Conservation (phyloP, 805 yeast species). For the Lachancea nothofagi region DNA sequence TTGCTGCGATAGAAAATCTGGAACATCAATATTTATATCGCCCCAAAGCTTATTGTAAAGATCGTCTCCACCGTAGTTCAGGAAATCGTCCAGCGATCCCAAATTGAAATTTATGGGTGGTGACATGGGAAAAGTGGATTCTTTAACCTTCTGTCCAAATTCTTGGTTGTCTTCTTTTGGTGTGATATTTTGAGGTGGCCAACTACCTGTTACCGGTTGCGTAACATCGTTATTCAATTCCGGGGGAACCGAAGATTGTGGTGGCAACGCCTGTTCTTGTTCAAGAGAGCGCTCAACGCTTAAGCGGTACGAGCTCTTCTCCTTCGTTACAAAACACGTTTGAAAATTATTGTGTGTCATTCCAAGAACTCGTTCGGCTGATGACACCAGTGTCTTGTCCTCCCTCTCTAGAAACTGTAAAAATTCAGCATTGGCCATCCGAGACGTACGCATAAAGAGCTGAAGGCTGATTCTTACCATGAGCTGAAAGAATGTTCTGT, state of each 20-base stretch:
- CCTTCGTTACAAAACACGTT: slow-evolving; percentile 21
- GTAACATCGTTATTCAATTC: not conserved
- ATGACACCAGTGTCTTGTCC: slow-evolving; percentile 45
- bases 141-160: not conserved
- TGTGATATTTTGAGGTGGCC: not conserved
- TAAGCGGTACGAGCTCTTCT: slow-evolving; percentile 27
- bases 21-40: slow-evolving; percentile 13
- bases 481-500: slow-evolving; percentile 6
- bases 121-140: not conserved
- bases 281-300: slow-evolving; percentile 8
- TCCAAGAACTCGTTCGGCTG: slow-evolving; percentile 15
- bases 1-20: slow-evolving; percentile 3
- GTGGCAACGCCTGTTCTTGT: slow-evolving; percentile 5
- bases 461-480: slow-evolving; percentile 6
- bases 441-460: slow-evolving; percentile 12
- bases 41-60: slow-evolving; percentile 29
- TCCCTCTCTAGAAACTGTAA: slow-evolving; percentile 56
- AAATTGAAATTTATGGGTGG: slow-evolving; percentile 17
- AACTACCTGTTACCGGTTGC: not conserved
- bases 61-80: slow-evolving; percentile 28
- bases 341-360: slow-evolving; percentile 23
- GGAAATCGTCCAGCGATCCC: slow-evolving; percentile 32
- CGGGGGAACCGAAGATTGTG: not conserved
- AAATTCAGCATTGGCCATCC: slow-evolving; percentile 53
- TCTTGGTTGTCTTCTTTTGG: not conserved